Conservation (phyloP, 306 rosid species). For the Begonia masoniana region DNA sequence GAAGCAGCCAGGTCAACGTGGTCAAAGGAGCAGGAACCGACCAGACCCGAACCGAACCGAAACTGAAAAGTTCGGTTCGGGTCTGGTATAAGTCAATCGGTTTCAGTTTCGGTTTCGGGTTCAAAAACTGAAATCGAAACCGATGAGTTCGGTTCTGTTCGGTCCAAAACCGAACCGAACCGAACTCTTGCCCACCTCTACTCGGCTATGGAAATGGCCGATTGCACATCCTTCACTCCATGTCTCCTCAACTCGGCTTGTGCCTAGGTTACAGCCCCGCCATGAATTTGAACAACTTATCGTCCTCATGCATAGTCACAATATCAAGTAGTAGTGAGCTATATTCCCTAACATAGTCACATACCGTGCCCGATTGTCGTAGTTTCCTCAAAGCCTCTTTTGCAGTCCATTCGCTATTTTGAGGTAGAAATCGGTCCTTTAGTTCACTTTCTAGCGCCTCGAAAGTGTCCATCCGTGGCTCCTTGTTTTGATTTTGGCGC, state of each 20-base stretch:
- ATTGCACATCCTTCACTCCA: background rate
- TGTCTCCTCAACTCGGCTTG: background rate
- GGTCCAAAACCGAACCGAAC: too few species aligned
- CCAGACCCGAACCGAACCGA: too few species aligned
- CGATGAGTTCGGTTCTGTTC: too few species aligned
- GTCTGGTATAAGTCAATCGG: too few species aligned
- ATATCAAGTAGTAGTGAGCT: background rate
- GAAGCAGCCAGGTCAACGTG: too few species aligned
- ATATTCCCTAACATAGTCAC: background rate
- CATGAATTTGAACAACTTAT: constrained; percentile 2
- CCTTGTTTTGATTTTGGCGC: too few species aligned
- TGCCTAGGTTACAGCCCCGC: background rate
- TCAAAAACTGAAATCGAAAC: too few species aligned
- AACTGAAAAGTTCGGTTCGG: too few species aligned
- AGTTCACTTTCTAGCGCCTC: too few species aligned
- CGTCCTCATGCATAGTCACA: background rate
- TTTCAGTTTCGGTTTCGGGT: too few species aligned
- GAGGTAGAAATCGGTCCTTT: background rate
- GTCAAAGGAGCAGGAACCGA: too few species aligned
- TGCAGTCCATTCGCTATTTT: background rate
- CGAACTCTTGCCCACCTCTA: too few species aligned
- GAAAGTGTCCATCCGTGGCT: background rate
- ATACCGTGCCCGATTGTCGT: background rate
- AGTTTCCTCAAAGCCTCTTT: background rate
- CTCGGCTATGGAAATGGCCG: background rate